Conservation (phyloP, 139 green algal species). For the Chlamydomonas sphaeroides region DNA sequence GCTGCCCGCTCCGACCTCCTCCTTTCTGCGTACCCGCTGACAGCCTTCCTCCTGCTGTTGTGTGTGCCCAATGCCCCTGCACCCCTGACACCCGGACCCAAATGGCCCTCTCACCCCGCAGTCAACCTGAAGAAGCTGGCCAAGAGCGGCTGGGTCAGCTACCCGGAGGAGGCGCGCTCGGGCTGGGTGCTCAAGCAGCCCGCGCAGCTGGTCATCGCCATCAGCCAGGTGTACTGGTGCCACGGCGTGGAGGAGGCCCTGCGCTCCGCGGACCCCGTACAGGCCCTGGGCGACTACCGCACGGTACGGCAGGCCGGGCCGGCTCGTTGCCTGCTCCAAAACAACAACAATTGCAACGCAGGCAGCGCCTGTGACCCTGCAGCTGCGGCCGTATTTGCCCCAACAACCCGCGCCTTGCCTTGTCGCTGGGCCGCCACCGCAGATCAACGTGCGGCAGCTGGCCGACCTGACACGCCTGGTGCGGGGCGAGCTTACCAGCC, state of each 20-base stretch:
- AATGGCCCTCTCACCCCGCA: slow-evolving; percentile 26
- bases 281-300: slow-evolving; percentile 16
- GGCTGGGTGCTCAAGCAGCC: slow-evolving; percentile 86
- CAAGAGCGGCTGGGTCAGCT: slow-evolving; percentile 66
- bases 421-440: background rate
- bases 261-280: slow-evolving; percentile 2
- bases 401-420: background rate
- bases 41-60: too few species aligned
- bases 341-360: too few species aligned
- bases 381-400: too few species aligned
- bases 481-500: slow-evolving; percentile 64
- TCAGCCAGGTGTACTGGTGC: slow-evolving; percentile 86
- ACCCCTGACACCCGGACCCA: too few species aligned
- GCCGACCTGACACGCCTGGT: slow-evolving; percentile 73
- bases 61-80: too few species aligned
- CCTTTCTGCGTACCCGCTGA: too few species aligned
- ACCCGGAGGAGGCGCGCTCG: slow-evolving; percentile 64
- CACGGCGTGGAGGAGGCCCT: slow-evolving; percentile 70
- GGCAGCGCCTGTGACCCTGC: too few species aligned
- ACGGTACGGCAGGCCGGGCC: too few species aligned
- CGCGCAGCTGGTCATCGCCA: slow-evolving; percentile 85
- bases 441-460: slow-evolving; percentile 75
- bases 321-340: too few species aligned
- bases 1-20: too few species aligned
- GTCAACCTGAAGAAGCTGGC: slow-evolving; percentile 68